Conservation (phyloP, 2,329 filamentous ascomycete species). For the Calonectria pseudoturangicola region DNA sequence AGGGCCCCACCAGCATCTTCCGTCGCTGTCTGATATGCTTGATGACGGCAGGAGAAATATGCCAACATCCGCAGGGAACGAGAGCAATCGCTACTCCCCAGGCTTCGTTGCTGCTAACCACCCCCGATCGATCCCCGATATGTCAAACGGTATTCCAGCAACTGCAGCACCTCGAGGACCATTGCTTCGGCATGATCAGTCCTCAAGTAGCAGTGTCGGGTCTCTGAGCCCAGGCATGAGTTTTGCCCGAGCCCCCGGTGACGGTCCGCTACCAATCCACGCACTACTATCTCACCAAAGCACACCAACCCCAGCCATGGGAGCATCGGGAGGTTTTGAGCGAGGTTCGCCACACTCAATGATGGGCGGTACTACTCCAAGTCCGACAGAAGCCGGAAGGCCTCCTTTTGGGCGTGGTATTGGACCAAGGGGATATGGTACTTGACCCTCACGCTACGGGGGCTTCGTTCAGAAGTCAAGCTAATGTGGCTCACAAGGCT, state of each 20-base stretch:
- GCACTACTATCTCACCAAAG: slow-evolving; percentile 68
- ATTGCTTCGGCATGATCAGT: slow-evolving; percentile 66
- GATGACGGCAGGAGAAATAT: slow-evolving; percentile 58
- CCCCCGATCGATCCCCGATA: slow-evolving; percentile 54
- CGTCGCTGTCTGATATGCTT: slow-evolving; percentile 69
- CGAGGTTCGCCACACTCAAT: slow-evolving; percentile 47
- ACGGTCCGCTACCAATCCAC: slow-evolving; percentile 73
- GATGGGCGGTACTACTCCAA: slow-evolving; percentile 48
- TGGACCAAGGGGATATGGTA: slow-evolving; percentile 61
- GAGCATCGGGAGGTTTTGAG: slow-evolving; percentile 46
- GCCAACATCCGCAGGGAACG: slow-evolving; percentile 45
- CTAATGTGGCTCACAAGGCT: slow-evolving; percentile 59
- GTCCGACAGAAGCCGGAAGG: slow-evolving; percentile 52
- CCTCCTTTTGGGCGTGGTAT: slow-evolving; percentile 49
- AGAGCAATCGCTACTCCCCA: slow-evolving; percentile 51
- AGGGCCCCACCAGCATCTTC: slow-evolving; percentile 61
- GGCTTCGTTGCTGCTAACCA: slow-evolving; percentile 57
- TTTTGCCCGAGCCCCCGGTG: slow-evolving; percentile 65
- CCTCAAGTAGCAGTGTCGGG: slow-evolving; percentile 65
- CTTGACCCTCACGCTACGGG: slow-evolving; percentile 44
- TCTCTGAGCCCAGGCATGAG: slow-evolving; percentile 63
- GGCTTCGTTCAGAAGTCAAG: slow-evolving; percentile 44
- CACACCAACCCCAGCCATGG: slow-evolving; percentile 44
- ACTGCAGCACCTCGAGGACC: slow-evolving; percentile 57
- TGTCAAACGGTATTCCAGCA: slow-evolving; percentile 54